phyloP scores from a whole-genome alignment of 2,329 filamentous ascomycete genomes.

The Xylaria sp. region DNA sequence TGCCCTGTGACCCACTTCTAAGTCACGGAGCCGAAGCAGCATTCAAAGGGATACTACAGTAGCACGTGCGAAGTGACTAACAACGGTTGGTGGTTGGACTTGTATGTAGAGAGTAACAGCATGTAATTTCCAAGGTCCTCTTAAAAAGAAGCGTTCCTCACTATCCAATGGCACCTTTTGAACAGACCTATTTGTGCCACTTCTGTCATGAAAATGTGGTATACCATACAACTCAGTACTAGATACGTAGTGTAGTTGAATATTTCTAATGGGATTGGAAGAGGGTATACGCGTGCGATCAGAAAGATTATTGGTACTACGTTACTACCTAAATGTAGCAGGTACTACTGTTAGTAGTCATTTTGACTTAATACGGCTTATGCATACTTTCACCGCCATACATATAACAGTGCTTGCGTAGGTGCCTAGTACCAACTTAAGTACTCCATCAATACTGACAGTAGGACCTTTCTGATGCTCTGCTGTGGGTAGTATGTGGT shows the following conservation, averaged over 20 bases:
- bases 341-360: neutral
- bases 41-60: too few relatives aligned
- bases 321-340: neutral
- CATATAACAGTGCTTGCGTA: neutral
- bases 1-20: too few relatives aligned
- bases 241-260: too few relatives aligned
- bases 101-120: neutral
- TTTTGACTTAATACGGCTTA: neutral
- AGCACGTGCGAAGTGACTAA: neutral
- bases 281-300: neutral
- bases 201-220: too few relatives aligned
- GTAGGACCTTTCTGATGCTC: neutral
- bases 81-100: neutral
- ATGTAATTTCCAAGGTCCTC: neutral
- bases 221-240: too few relatives aligned
- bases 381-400: neutral
- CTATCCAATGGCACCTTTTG: neutral
- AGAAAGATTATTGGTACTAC: neutral
- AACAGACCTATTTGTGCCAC: neutral
- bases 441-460: neutral
- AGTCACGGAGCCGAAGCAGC: too few relatives aligned
- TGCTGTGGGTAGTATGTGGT: neutral
- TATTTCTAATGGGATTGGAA: too few relatives aligned
- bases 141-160: neutral
- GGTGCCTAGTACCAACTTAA: too few relatives aligned